A percentile compares a stretch with the other conserved stretches of the same genome.
These are phyloP conservation scores for Chalaropsis thielavioides DNA, from an alignment of 2,329 filamentous ascomycete species.

Conservation along the genomic window DNA sequence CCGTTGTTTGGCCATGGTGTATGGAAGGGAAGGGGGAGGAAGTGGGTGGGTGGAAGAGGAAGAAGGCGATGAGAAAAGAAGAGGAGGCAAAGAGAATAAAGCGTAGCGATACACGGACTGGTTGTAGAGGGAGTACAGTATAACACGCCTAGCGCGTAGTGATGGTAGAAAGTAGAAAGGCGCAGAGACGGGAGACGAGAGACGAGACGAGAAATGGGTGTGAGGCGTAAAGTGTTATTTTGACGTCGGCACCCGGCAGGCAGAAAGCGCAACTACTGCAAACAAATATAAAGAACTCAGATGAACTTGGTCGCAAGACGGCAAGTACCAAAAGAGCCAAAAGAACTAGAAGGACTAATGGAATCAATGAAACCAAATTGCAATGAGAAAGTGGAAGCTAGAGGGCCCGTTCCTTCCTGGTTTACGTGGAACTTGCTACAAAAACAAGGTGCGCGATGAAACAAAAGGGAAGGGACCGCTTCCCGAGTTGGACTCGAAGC, in stretches of 20 bases:
- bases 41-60: neutral
- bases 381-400: neutral
- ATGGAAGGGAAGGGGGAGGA: neutral
- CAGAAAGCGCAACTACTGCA: neutral
- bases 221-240: neutral
- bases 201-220: too few species aligned
- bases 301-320: neutral
- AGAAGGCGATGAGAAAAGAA: neutral
- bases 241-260: neutral
- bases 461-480: conserved; percentile 4
- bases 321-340: neutral
- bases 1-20: conserved; percentile 14
- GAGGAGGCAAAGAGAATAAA: neutral
- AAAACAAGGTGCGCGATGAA: neutral
- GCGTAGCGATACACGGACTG: neutral
- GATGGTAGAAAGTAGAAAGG: neutral
- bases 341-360: neutral
- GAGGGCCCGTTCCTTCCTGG: neutral
- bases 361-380: neutral
- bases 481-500: conserved; percentile 10
- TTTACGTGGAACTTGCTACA: conserved; percentile 10
- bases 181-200: neutral
- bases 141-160: conserved; percentile 3
- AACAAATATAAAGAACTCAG: neutral
- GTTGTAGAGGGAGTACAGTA: neutral